Base-by-base conservation (phyloP, 2,329 filamentous ascomycete genomes). In the Grosmannia serpens region DNA sequence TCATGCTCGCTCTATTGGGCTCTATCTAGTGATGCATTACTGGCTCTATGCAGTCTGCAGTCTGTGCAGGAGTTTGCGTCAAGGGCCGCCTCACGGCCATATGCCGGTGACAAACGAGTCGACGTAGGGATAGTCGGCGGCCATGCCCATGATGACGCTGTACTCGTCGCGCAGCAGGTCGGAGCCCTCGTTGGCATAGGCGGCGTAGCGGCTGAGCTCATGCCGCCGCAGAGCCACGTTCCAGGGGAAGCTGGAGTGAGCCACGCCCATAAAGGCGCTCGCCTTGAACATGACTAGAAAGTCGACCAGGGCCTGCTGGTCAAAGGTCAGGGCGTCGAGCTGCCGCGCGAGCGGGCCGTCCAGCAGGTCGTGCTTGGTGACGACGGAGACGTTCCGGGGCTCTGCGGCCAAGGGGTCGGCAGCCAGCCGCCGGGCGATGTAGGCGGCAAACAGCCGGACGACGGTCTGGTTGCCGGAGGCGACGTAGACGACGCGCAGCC, bases 221-320 rank as follows among this genome's bases (percentile, higher is more conserved):
- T 70, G 69, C 46, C 69, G 64, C 35, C 68, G 66, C 56, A 70
- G 60, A 1, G 68, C 68, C 15, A 70, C 63, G 6, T 63, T 70
- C 69, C 69, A 70, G 7, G 68, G 66, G 50, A 70, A 70, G 51
- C 68, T 70, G 1, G 68, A 69, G 57, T 66, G 65, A 13, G 67
- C 67, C 1, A 70, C 68, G 17, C 69, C 69, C 67, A 70, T 69
- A 38, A 70, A 70, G 0, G 64, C 63, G 57, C 66, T 69, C 46
- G 68, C 64, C 59, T 65, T 67, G 61, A 69, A 69, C 62, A 70
- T 65, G 52, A 70, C 63, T 47, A 69, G 38, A 22, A 70, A 70
- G 60, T 70, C 69, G 6, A 70, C 64, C 54, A 70, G 62, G 2
- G 64, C 69, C 60, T 69, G 69, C 63, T 70, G 68, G 53, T 70